A percentile compares a stretch with the other conserved stretches of the same genome.
Conservation (phyloP, 345 rosid species). For the Aquilaria yunnanensis region DNA sequence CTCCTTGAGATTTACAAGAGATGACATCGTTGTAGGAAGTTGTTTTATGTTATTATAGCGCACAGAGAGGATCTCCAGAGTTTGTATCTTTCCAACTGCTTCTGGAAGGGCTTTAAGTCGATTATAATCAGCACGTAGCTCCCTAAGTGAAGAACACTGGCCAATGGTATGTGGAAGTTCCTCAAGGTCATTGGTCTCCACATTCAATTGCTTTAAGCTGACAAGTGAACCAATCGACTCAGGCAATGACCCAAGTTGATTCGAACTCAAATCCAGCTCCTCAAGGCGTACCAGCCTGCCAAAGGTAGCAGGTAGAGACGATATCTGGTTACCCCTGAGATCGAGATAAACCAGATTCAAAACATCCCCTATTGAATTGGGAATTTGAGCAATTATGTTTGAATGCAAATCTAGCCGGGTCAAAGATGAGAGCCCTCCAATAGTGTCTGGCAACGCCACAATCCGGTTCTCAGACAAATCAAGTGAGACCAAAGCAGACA, state of each 20-base stretch:
- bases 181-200: conserved; percentile 84
- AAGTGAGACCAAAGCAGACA: conserved; percentile 53
- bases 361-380: conserved; percentile 74
- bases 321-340: conserved; percentile 71
- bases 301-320: conserved; percentile 57
- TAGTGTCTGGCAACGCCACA: conserved; percentile 52
- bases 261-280: conserved; percentile 90
- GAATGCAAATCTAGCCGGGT: conserved; percentile 74
- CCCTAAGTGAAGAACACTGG: conserved; percentile 59
- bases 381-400: conserved; percentile 64
- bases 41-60: conserved; percentile 89
- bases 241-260: conserved; percentile 54
- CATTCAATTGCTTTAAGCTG: conserved; percentile 52
- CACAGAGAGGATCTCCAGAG: conserved; percentile 65
- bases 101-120: conserved; percentile 95
- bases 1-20: conserved; percentile 69
- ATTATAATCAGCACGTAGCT: conserved; percentile 84
- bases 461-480: conserved; percentile 86
- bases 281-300: conserved; percentile 61
- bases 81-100: conserved; percentile 85
- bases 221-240: conserved; percentile 67
- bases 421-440: conserved; percentile 77
- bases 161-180: conserved; percentile 83
- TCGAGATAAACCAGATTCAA: conserved; percentile 55
- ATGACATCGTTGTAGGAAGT: conserved; percentile 87